phyloP scores from a whole-genome alignment of 768 basidiomycete species.

The Kwoniella sp. region DNA sequence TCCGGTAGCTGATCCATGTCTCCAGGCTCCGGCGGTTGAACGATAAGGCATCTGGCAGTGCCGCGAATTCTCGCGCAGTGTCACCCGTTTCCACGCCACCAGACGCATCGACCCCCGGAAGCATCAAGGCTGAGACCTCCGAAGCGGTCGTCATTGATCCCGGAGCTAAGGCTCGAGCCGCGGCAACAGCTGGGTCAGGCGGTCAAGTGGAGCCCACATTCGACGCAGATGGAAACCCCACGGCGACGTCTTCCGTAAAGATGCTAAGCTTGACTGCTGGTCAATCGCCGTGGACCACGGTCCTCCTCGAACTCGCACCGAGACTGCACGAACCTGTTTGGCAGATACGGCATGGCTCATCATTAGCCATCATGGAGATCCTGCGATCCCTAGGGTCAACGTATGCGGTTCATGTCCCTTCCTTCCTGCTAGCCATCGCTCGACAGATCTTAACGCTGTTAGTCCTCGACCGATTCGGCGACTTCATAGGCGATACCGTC shows the following conservation, averaged over 20 bases:
- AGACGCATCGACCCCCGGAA: slow-evolving; percentile 6
- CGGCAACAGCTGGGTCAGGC: slow-evolving; percentile 20
- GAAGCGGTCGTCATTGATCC: slow-evolving; percentile 48
- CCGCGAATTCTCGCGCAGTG: slow-evolving; percentile 6
- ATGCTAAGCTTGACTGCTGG: slow-evolving; percentile 14
- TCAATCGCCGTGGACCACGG: slow-evolving; percentile 54
- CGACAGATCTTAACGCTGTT: slow-evolving; percentile 82
- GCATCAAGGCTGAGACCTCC: not conserved
- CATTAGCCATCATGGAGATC: slow-evolving; percentile 82
- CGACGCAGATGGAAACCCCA: slow-evolving; percentile 35
- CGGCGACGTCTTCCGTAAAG: slow-evolving; percentile 10
- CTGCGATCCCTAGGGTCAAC: slow-evolving; percentile 50
- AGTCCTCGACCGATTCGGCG: slow-evolving; percentile 94
- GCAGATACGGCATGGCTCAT: slow-evolving; percentile 92
- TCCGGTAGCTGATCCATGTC: no score
- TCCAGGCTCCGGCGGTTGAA: slow-evolving; percentile 36
- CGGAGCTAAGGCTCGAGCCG: slow-evolving; percentile 49
- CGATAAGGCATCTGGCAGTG: slow-evolving; percentile 11
- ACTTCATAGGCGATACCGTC: slow-evolving; percentile 95
- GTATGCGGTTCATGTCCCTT: not conserved
- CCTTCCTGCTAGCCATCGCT: slow-evolving; percentile 56
- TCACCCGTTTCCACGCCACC: slow-evolving; percentile 23
- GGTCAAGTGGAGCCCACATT: slow-evolving; percentile 39
- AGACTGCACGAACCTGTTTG: slow-evolving; percentile 76
- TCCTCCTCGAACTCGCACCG: slow-evolving; percentile 72